Base-by-base conservation (phyloP, 805 yeast genomes). In the Candida stauntonica region DNA sequence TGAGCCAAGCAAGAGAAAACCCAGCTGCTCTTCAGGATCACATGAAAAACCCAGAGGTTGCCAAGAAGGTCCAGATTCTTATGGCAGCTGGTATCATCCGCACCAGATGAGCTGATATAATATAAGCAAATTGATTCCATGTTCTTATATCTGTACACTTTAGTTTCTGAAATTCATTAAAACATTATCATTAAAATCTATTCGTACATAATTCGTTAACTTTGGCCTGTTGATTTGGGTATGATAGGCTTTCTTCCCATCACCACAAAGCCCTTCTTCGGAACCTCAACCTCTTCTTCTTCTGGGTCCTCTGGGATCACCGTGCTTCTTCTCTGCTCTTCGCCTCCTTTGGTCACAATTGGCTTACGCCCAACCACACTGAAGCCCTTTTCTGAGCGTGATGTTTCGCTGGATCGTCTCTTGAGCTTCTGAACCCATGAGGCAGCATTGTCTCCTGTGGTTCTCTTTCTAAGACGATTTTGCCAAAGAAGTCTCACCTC, bases 11-110 rank as follows among this genome's bases (percentile, higher is more conserved):
- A 15, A 85, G 82, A 62, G 86, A 79, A 44, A 85, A 93, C 61
- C 99, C 99, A 35, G 95, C 96, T 31, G 98, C 98, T 39, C 73
- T 93, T 53, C 94, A 86, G 61, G 97, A 91, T 55, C 99, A 93
- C 67, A 88, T 93, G 96, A 85, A 79, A 72, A 93, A 93, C 66
- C 98, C 99, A 29, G 94, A 80, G 45, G 85, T 93, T 35, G 77
- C 80, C 58, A 81, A 80, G 63, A 93, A 93, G 77, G 80, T 93
- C 54, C 82, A 84, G 63, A 73, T 84, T 52, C 75, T 93, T 63
- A 82, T 89, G 61, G 96, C 97, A 40, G 96, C 98, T 15, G 99
- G 99, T 62, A 85, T 93, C 40, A 89, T 93, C 57, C 82, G 96
- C 61, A 87, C 95, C 23, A 81, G 95, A 59, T 35, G 16, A 29